A percentile compares a stretch with the other conserved stretches of the same genome.
Evolutionary conservation across 352 stramenopile species (phyloP).

Genomic region (Pilasporangium apinafurcum): DNA sequence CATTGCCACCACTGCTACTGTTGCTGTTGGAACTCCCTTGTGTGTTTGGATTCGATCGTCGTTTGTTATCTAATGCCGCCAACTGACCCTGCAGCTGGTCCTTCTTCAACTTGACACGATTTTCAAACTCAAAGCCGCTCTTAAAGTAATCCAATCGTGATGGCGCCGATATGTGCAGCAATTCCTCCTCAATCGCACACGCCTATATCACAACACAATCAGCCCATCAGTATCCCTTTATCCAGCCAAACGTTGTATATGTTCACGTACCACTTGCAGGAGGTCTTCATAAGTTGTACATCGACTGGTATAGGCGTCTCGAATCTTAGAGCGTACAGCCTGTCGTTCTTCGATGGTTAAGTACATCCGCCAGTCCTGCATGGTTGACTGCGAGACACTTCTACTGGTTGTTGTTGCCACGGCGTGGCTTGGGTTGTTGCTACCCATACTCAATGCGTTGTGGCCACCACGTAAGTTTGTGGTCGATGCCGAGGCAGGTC

Average conservation of each 20-base stretch:
- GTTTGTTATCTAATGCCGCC: slow-evolving; percentile 72
- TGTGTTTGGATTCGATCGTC: slow-evolving; percentile 45
- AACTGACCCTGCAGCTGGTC: slow-evolving; percentile 84
- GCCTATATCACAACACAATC: slow-evolving; percentile 26
- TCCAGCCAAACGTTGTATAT: no score
- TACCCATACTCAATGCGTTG: slow-evolving; percentile 5
- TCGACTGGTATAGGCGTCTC: slow-evolving; percentile 78
- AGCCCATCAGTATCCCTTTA: not conserved
- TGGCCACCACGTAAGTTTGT: slow-evolving; percentile 17
- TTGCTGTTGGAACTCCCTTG: slow-evolving; percentile 24
- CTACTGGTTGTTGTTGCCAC: slow-evolving; percentile 41
- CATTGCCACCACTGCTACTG: slow-evolving; percentile 22
- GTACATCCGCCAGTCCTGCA: slow-evolving; percentile 88
- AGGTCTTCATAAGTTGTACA: slow-evolving; percentile 85
- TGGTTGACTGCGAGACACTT: slow-evolving; percentile 46
- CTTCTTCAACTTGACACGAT: slow-evolving; percentile 87
- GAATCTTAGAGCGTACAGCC: slow-evolving; percentile 83
- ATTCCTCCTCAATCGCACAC: slow-evolving; percentile 84
- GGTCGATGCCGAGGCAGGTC: slow-evolving; percentile 23
- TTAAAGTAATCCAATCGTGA: slow-evolving; percentile 89
- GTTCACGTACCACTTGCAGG: slow-evolving; percentile 80
- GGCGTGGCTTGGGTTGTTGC: slow-evolving; percentile 9
- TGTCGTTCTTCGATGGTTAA: slow-evolving; percentile 88
- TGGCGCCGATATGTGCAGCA: slow-evolving; percentile 84
- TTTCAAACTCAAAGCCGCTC: slow-evolving; percentile 88